A percentile compares a stretch with the other conserved stretches of the same genome.
phyloP scores from a whole-genome alignment of 441 rosid species.

The Kokia cookei region DNA sequence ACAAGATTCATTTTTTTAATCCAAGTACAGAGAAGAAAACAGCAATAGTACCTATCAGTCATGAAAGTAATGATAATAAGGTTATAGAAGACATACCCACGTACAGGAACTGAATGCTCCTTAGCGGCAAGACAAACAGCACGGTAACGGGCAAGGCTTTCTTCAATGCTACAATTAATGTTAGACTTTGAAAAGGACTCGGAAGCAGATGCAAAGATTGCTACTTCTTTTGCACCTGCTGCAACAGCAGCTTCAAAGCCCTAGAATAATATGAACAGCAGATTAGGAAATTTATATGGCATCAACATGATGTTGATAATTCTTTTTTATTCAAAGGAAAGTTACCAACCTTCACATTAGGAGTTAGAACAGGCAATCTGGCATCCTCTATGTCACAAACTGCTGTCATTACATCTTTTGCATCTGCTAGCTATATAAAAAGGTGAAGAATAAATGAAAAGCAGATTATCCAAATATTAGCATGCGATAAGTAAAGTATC shows the following conservation, averaged over 20 bases:
- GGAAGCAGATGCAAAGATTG: slow-evolving; percentile 96
- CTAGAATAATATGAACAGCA: slow-evolving; percentile 35
- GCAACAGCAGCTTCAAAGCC: slow-evolving; percentile 96
- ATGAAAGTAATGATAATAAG: neutral
- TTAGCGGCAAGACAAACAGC: slow-evolving; percentile 78
- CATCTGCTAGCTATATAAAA: slow-evolving; percentile 73
- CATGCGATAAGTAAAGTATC: neutral
- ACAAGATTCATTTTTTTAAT: neutral
- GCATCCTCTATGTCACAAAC: slow-evolving; percentile 55
- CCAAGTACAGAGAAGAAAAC: neutral
- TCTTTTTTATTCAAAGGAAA: slow-evolving; percentile 2
- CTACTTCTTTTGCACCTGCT: slow-evolving; percentile 96
- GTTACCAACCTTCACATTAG: slow-evolving; percentile 71
- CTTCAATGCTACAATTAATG: slow-evolving; percentile 90
- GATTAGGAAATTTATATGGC: slow-evolving; percentile 20
- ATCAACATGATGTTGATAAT: slow-evolving; percentile 1
- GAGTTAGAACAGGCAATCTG: slow-evolving; percentile 86
- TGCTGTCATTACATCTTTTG: slow-evolving; percentile 86
- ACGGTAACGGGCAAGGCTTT: slow-evolving; percentile 80
- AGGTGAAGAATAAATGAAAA: neutral
- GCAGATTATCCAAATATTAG: neutral
- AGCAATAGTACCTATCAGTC: neutral
- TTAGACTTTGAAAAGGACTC: slow-evolving; percentile 93
- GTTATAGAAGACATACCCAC: slow-evolving; percentile 53
- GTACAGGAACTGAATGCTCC: slow-evolving; percentile 68